Percentiles rank a stretch among this genome's conserved stretches.
phyloP scores from a whole-genome alignment of 116 monocot species.

The Phalaenopsis hybrid region DNA sequence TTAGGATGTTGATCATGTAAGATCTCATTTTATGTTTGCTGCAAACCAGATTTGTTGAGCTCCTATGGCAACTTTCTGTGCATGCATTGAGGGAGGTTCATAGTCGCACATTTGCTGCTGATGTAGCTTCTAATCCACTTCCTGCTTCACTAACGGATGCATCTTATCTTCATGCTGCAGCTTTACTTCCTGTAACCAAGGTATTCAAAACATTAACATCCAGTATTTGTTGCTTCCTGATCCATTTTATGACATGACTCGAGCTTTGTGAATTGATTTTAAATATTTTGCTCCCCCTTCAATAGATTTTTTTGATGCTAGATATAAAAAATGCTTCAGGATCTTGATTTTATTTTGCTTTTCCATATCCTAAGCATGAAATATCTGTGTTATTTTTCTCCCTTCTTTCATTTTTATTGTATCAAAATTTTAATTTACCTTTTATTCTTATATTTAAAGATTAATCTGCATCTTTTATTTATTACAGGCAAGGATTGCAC shows the following conservation, averaged over 20 bases:
- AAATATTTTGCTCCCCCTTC: not conserved
- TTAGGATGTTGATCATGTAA: not conserved
- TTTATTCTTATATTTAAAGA: not conserved
- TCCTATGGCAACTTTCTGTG: constrained; percentile 97
- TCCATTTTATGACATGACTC: not conserved
- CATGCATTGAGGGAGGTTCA: constrained; percentile 95
- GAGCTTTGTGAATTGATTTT: not conserved
- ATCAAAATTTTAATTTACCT: not conserved
- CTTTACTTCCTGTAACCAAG: constrained; percentile 91
- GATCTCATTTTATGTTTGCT: not conserved
- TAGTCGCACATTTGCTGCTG: constrained; percentile 67
- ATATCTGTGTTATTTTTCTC: not conserved
- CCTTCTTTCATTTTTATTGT: not conserved
- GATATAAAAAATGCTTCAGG: not conserved
- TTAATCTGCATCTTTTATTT: not conserved
- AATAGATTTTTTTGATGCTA: not conserved
- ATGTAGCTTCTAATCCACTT: constrained; percentile 76
- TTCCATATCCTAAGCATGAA: not conserved
- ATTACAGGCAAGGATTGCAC: constrained; percentile 84
- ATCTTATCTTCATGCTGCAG: constrained; percentile 86
- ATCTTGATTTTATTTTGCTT: not conserved
- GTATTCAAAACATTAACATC: constrained; percentile 14
- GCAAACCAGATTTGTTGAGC: constrained; percentile 87
- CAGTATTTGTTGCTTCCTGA: not conserved
- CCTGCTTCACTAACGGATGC: constrained; percentile 79